Evolutionary conservation across 345 rosid genomes (phyloP).

Genomic region (Combretum micranthum): DNA sequence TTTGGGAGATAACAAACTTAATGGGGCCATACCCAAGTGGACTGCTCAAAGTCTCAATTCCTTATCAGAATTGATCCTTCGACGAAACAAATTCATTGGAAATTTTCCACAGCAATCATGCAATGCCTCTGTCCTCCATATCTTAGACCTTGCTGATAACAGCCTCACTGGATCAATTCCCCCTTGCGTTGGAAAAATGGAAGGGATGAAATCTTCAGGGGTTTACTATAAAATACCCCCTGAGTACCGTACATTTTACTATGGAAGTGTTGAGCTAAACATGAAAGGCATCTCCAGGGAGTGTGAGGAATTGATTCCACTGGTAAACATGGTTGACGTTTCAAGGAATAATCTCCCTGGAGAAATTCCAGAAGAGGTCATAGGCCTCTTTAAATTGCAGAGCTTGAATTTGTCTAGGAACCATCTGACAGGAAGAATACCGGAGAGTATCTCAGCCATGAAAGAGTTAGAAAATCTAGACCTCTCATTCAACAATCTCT

Average conservation of each 20-base stretch:
- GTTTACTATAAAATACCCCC: not conserved
- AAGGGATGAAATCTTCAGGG: not conserved
- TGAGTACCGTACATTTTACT: not conserved
- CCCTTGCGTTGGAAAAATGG: slow-evolving; percentile 2
- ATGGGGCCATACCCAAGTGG: slow-evolving; percentile 14
- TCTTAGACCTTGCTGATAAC: slow-evolving; percentile 13
- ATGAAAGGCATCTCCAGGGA: slow-evolving; percentile 3
- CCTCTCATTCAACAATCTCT: slow-evolving; percentile 19
- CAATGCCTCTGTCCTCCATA: not conserved
- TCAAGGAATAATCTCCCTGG: slow-evolving; percentile 12
- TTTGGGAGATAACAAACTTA: slow-evolving; percentile 21
- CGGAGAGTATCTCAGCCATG: slow-evolving; percentile 4
- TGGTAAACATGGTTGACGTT: slow-evolving; percentile 15
- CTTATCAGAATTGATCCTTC: not conserved
- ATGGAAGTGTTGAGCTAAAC: slow-evolving; percentile 1
- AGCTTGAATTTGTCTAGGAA: slow-evolving; percentile 16
- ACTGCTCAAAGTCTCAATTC: not conserved
- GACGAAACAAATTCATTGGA: slow-evolving; percentile 4
- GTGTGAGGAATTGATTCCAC: not conserved
- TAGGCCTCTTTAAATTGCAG: slow-evolving; percentile 10
- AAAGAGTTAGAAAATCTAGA: slow-evolving; percentile 17
- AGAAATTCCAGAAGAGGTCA: slow-evolving; percentile 13
- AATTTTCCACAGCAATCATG: slow-evolving; percentile 13
- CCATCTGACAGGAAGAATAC: slow-evolving; percentile 15
- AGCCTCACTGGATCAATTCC: slow-evolving; percentile 12